Percentiles rank a stretch among this genome's conserved stretches.
Evolutionary conservation across 768 basidiomycete genomes (phyloP).

Genomic region (Lentinula guzmanii): DNA sequence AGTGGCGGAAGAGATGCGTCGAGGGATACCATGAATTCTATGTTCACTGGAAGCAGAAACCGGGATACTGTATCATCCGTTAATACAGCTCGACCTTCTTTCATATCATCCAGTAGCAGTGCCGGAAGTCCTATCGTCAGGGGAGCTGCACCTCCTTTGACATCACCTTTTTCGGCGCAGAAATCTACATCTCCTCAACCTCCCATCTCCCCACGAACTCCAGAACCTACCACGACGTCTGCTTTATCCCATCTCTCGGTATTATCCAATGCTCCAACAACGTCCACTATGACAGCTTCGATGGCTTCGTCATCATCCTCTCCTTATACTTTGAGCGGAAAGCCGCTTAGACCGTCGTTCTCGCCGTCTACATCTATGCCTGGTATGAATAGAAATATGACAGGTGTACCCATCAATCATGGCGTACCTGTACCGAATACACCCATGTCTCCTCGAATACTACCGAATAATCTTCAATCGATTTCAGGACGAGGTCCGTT

Average conservation of each 20-base stretch:
- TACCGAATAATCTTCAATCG: not conserved
- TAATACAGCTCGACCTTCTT: not conserved
- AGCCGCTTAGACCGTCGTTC: not conserved
- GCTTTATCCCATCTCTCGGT: not conserved
- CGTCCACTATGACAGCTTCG: not conserved
- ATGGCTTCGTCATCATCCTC: not conserved
- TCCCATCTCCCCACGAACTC: not conserved
- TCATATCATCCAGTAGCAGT: not conserved
- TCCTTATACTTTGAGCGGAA: not conserved
- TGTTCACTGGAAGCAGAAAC: not conserved
- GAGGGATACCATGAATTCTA: not conserved
- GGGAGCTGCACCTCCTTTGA: too few species aligned
- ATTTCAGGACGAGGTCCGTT: not conserved
- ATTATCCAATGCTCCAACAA: not conserved
- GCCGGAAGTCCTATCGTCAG: not conserved
- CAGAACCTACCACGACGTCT: not conserved
- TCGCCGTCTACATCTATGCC: not conserved
- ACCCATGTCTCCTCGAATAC: constrained; percentile 7
- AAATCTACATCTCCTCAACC: not conserved
- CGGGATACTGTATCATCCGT: not conserved
- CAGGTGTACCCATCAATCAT: not conserved
- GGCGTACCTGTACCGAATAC: not conserved
- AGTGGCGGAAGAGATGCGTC: not conserved
- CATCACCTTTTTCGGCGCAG: not conserved
- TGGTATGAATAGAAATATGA: not conserved